Evolutionary conservation across 768 basidiomycete species (phyloP).

Genomic region (Termitomyces sp.): DNA sequence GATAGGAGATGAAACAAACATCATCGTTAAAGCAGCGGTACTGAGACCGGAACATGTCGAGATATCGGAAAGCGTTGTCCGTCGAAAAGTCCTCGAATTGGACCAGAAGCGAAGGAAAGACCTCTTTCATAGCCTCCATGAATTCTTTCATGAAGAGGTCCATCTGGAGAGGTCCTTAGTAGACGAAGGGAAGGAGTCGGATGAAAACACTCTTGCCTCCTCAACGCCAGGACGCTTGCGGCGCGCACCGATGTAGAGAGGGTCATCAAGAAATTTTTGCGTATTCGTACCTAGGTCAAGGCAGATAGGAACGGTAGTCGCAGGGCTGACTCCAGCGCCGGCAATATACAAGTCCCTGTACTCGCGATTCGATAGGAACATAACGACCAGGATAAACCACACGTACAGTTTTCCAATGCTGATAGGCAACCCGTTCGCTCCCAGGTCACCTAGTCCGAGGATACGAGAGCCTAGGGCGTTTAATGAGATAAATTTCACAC

Average conservation of each 20-base stretch:
- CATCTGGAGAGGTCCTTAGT: conserved; percentile 39
- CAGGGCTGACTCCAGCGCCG: conserved; percentile 61
- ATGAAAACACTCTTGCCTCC: conserved; percentile 32
- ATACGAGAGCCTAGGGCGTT: conserved; percentile 55
- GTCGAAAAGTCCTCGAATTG: conserved; percentile 80
- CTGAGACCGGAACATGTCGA: conserved; percentile 55
- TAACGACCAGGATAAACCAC: neutral
- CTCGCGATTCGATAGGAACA: neutral
- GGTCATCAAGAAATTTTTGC: conserved; percentile 60
- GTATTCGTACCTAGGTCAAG: conserved; percentile 80
- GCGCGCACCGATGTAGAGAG: conserved; percentile 72
- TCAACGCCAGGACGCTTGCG: conserved; percentile 43
- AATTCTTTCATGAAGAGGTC: conserved; percentile 76
- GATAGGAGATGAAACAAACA: conserved; percentile 35
- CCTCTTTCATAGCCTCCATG: conserved; percentile 62
- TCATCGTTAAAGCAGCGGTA: conserved; percentile 74
- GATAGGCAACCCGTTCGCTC: conserved; percentile 53
- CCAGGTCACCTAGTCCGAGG: conserved; percentile 58
- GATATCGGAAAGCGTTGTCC: conserved; percentile 74
- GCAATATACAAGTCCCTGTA: conserved; percentile 66
- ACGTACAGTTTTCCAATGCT: conserved; percentile 71
- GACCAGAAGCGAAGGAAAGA: conserved; percentile 66
- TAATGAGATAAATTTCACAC: neutral
- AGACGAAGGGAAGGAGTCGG: neutral
- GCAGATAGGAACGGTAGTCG: conserved; percentile 59